Evolutionary conservation across 2,329 filamentous ascomycete genomes (phyloP), one percentile per base, ranked within the genome.

Genomic region (Bipolaris oryzae): DNA sequence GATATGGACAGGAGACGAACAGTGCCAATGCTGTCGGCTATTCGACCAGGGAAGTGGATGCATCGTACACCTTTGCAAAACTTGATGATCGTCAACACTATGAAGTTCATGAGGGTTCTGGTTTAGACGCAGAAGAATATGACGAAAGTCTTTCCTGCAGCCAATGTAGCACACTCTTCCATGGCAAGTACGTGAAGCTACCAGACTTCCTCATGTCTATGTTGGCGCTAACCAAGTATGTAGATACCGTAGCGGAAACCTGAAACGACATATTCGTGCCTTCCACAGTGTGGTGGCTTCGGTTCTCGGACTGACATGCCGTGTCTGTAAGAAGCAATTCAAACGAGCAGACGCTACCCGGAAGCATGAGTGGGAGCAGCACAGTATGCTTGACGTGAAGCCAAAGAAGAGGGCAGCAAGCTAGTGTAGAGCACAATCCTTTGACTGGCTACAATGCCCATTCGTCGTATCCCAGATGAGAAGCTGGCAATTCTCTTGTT

Each of bases 341-440:
- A 58, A 46, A 10, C 54, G 62, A 7, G 25, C 42, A 4, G 64
- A 67, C 34, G 63, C 63, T 3, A 47, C 39, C 4, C 50, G 56
- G 6, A 66, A 66, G 7, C 63, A 66, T 20, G 61, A 66, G 21
- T 61, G 57, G 60, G 57, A 61, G 7, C 57, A 50, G 21, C 63
- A 66, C 15, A 21, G 34, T 0, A 39, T 61, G 6, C 11, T 1
- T 2, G 53, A 56, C 28, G 50, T 55, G 3, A 58, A 47, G 50
- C 56, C 63, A 0, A 60, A 54, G 16, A 66, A 57, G 31, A 54
- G 57, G n/a, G 21, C 39, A 5, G 48, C 35, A 1, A 38, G 37
- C 41, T 47, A 18, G 43, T 20, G 45, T 28, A 28, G 38, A 23
- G 5, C 7, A 28, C 39, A 11, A 31, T 11, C 2, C 16, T 1